Evolutionary conservation across 139 green algal species (phyloP).

Genomic region (Chlorella sp.): DNA sequence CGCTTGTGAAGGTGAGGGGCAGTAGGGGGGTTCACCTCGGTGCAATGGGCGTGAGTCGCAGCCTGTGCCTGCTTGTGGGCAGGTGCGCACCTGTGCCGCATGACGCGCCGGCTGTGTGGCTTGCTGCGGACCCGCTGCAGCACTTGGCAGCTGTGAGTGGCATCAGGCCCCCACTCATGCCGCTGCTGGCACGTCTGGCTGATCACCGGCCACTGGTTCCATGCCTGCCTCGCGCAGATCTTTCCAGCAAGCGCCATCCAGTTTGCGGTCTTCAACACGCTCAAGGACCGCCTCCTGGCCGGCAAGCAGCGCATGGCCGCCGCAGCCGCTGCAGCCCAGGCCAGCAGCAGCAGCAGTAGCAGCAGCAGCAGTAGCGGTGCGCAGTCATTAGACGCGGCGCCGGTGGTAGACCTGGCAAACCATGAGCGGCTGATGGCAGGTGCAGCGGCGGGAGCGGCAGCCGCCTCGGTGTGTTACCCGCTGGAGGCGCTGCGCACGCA

Average conservation of each 20-base stretch:
- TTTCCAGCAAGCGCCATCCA: slow-evolving; percentile 31
- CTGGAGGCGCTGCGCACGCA: slow-evolving; percentile 28
- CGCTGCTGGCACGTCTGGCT: too few species aligned
- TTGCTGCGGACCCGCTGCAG: too few species aligned
- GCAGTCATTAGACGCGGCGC: neutral
- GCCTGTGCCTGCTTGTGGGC: too few species aligned
- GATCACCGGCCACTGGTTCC: neutral
- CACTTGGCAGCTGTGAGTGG: too few species aligned
- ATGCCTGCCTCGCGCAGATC: neutral
- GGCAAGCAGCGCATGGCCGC: neutral
- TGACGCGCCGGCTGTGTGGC: too few species aligned
- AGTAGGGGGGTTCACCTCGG: too few species aligned
- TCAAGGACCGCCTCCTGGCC: slow-evolving; percentile 30
- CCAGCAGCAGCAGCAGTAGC: neutral
- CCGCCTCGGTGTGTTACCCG: slow-evolving; percentile 18
- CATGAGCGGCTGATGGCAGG: slow-evolving; percentile 32
- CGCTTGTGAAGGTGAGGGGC: slow-evolving; percentile 13
- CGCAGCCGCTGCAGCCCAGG: neutral
- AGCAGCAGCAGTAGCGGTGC: neutral
- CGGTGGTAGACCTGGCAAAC: slow-evolving; percentile 6
- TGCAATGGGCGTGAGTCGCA: too few species aligned
- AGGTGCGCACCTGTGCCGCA: too few species aligned
- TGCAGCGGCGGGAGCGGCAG: slow-evolving; percentile 30
- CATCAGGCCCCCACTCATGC: too few species aligned
- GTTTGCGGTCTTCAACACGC: slow-evolving; percentile 37